Evolutionary conservation across 805 yeast species (phyloP).

Genomic region (Debaryomyces castellii): DNA sequence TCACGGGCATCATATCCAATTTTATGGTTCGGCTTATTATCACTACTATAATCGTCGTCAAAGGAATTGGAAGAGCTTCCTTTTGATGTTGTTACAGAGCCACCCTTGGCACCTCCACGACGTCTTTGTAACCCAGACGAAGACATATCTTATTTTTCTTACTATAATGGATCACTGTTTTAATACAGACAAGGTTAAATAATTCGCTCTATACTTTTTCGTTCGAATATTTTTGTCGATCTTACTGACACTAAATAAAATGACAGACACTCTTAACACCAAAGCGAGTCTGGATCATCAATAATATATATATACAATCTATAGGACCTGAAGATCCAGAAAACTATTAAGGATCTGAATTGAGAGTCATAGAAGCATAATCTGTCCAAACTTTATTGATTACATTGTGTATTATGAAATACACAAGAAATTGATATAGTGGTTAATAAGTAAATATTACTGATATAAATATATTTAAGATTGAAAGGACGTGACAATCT

Average conservation of each 20-base stretch:
- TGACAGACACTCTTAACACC: neutral
- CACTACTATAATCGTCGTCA: slow-evolving; percentile 23
- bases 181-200: neutral
- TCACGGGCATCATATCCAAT: slow-evolving; percentile 83
- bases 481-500: neutral
- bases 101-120: slow-evolving; percentile 50
- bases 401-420: neutral
- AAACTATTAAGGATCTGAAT: neutral
- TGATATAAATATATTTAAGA: no score
- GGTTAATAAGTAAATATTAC: no score
- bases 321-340: neutral
- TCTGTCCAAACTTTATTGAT: neutral
- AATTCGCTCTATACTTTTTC: neutral
- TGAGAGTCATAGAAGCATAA: no score
- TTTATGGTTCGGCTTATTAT: slow-evolving; percentile 47
- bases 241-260: slow-evolving; percentile 1
- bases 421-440: neutral
- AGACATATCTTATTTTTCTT: slow-evolving; percentile 13
- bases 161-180: neutral
- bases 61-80: slow-evolving; percentile 18
- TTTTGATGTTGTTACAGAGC: slow-evolving; percentile 16
- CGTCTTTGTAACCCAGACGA: slow-evolving; percentile 73
- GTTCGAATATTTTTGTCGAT: slow-evolving; percentile 1
- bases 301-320: neutral
- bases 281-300: neutral